Base-by-base conservation (phyloP, 345 rosid genomes). In the Boechera stricta region DNA sequence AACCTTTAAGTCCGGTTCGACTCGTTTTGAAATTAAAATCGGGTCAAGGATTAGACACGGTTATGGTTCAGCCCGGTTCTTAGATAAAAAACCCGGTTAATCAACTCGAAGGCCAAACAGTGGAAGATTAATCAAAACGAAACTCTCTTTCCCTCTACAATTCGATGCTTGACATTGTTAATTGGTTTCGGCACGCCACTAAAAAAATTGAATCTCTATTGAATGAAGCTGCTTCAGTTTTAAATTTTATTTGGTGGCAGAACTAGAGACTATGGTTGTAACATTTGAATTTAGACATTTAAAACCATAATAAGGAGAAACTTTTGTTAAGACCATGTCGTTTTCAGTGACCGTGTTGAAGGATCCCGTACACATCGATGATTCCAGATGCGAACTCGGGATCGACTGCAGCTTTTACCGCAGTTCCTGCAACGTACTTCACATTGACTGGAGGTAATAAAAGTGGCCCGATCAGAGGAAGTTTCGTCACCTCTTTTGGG, bases 401-500 rank as follows among this genome's bases (percentile, higher is more conserved):
- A 76, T 87, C 87, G 2, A 58, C 78, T 35, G 90, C 94, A 28
- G 89, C 90, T 54, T 75, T 81, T 1, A 86, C 89, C 13, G 91
- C 90, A 11, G 82, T 87, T 73, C 82, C 84, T 12, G 94, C 90
- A 1, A 89, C 85, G 0, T 87, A 73, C 21, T 76, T 78, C 3
- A 84, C 91, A 53, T 67, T 80, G 0, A 89, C 90, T 1, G 94
- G 91, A 57, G 91, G 89, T 74, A 82, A 76, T 11, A 87, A 65
- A 51, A 89, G 79, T 12, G 90, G 89, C 6, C 91, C 90, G 12
- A 89, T 73, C 28, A 87, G n/a, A 1, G 89, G 94, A 41, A 86
- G 71, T 67, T 67, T 74, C 1, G 87, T 82, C 36, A 86, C 77
- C 3, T 26, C 61, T 81, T 86, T 87, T 32, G 86, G 78, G 4